Conservation (phyloP, 176 grass and related monocot species). For the Oryza meyeriana region DNA sequence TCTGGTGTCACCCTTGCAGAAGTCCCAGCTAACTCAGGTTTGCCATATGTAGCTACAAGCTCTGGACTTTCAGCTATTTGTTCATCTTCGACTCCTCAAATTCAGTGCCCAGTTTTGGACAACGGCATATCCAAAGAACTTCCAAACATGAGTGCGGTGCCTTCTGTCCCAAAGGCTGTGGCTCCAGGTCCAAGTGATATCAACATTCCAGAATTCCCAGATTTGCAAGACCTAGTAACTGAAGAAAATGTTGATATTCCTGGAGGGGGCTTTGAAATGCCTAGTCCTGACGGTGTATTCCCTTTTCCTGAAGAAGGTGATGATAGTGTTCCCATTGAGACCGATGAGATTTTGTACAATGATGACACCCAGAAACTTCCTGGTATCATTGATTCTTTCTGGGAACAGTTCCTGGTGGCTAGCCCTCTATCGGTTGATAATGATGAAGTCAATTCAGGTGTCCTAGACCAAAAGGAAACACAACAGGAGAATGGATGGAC, state of each 20-base stretch:
- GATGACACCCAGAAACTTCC: conserved; percentile 71
- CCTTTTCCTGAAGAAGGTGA: conserved; percentile 46
- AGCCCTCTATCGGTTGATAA: conserved; percentile 58
- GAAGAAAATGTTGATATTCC: conserved; percentile 39
- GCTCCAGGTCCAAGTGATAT: conserved; percentile 33
- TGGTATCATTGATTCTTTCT: conserved; percentile 83
- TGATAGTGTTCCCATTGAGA: conserved; percentile 62
- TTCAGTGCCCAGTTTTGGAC: conserved; percentile 42
- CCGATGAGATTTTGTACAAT: conserved; percentile 51
- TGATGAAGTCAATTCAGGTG: conserved; percentile 67
- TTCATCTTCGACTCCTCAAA: conserved; percentile 45
- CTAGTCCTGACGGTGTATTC: conserved; percentile 59
- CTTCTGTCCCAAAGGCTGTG: conserved; percentile 50
- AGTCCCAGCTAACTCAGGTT: conserved; percentile 48
- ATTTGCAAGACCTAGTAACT: conserved; percentile 55
- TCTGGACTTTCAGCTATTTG: conserved; percentile 68
- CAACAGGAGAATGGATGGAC: conserved; percentile 51
- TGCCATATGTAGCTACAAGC: conserved; percentile 42
- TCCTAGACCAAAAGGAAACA: conserved; percentile 39
- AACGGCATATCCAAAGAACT: conserved; percentile 34
- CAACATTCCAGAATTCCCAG: conserved; percentile 46
- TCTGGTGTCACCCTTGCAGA: conserved; percentile 85
- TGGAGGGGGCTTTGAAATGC: conserved; percentile 46
- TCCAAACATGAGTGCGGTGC: conserved; percentile 28
- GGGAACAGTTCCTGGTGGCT: conserved; percentile 81